phyloP scores from a whole-genome alignment of 148 eudicot species.

The Persicaria maculosa region DNA sequence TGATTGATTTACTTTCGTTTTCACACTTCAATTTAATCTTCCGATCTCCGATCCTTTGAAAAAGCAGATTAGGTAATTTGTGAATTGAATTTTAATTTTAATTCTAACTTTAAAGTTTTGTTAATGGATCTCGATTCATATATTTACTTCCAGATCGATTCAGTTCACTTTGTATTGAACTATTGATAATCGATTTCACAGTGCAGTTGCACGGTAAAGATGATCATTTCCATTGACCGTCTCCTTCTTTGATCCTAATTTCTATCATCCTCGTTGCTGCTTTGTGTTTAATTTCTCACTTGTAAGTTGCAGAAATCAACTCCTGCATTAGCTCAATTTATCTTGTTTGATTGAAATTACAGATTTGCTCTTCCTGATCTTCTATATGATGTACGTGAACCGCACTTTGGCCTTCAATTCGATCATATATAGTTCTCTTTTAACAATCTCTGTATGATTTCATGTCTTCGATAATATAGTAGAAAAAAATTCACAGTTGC shows the following conservation, averaged over 20 bases:
- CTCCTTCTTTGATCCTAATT: background rate
- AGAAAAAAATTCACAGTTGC: background rate
- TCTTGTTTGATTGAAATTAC: background rate
- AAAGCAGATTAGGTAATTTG: background rate
- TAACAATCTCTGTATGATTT: background rate
- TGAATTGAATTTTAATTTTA: too few relatives aligned
- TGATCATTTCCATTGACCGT: background rate
- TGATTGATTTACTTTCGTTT: slow-evolving; percentile 16
- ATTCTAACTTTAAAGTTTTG: background rate
- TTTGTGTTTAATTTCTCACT: background rate
- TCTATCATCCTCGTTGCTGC: background rate
- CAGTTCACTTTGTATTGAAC: background rate
- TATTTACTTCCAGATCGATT: background rate
- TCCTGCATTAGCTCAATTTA: background rate
- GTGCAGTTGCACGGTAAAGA: background rate
- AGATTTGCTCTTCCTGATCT: background rate
- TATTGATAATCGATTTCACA: background rate
- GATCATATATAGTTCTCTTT: background rate
- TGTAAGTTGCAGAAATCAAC: background rate
- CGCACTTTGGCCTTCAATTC: background rate
- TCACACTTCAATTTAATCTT: background rate
- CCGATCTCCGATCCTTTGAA: background rate
- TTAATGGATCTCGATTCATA: background rate
- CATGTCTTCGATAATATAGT: background rate
- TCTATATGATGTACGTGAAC: background rate